A percentile compares a stretch with the other conserved stretches of the same genome.
Evolutionary conservation across 805 yeast species (phyloP).

Genomic region (Teunomyces cretensis): DNA sequence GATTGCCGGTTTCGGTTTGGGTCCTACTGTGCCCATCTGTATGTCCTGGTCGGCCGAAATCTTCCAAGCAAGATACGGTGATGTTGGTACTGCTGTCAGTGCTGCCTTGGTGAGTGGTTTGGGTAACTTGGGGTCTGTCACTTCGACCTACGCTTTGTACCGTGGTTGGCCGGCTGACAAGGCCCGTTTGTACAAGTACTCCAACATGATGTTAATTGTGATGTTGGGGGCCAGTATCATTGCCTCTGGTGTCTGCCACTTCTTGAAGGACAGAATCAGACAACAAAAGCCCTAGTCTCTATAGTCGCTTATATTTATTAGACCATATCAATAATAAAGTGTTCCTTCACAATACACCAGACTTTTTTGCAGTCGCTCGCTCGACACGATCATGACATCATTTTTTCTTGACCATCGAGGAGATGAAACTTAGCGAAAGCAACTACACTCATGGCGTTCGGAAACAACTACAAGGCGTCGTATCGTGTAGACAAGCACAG

Average conservation of each 20-base stretch:
- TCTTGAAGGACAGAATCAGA: conserved; percentile 32
- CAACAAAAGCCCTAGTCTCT: conserved; percentile 13
- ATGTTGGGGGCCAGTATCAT: conserved; percentile 75
- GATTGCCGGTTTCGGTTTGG: conserved; percentile 83
- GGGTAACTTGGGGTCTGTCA: conserved; percentile 84
- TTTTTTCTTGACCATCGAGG: neutral
- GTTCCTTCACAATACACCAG: neutral
- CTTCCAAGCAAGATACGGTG: conserved; percentile 69
- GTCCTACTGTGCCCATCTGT: conserved; percentile 86
- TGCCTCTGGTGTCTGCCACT: conserved; percentile 33
- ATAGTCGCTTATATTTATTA: neutral
- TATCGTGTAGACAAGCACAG: conserved; percentile 4
- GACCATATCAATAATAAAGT: neutral
- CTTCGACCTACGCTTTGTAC: conserved; percentile 82
- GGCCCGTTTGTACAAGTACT: conserved; percentile 57
- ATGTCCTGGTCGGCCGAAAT: conserved; percentile 85
- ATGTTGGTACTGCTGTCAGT: conserved; percentile 80
- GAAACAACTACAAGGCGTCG: conserved; percentile 3
- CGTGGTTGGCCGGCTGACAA: conserved; percentile 84
- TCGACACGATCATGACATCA: neutral
- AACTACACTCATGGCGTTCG: neutral
- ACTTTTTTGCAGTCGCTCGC: neutral
- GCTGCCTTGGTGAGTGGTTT: conserved; percentile 83
- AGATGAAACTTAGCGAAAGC: neutral
- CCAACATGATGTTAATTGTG: conserved; percentile 81